Percentiles rank a stretch among this genome's conserved stretches.
phyloP scores from a whole-genome alignment of 2,329 filamentous ascomycete species.

The Venturia effusa region DNA sequence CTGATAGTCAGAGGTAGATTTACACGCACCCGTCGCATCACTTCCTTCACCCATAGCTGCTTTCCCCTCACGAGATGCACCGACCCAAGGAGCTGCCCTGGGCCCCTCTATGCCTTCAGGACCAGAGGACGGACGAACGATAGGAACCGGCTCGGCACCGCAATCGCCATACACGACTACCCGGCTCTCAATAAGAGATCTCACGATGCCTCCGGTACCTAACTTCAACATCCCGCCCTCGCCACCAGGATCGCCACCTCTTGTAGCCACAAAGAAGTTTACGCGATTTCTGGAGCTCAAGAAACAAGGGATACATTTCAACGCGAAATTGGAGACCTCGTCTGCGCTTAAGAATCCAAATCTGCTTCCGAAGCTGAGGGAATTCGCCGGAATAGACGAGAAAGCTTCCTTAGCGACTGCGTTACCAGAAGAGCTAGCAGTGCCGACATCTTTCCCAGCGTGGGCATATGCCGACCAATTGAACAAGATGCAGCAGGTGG shows the following conservation, averaged over 20 bases:
- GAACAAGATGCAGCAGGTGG: conserved; percentile 28
- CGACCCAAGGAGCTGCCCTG: conserved; percentile 11
- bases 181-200: conserved; percentile 54
- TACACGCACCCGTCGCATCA: background rate
- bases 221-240: conserved; percentile 67
- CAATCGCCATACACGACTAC: conserved; percentile 57
- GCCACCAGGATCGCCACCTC: conserved; percentile 46
- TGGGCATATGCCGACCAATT: conserved; percentile 34
- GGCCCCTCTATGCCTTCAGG: conserved; percentile 7
- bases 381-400: conserved; percentile 51
- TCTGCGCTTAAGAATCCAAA: conserved; percentile 60
- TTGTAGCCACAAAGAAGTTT: conserved; percentile 52
- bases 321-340: conserved; percentile 58
- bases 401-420: conserved; percentile 57
- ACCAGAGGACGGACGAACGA: background rate
- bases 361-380: conserved; percentile 60
- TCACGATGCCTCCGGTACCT: conserved; percentile 62
- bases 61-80: background rate
- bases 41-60: background rate
- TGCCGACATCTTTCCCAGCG: conserved; percentile 29
- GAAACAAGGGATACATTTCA: conserved; percentile 66
- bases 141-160: conserved; percentile 14
- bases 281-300: conserved; percentile 68
- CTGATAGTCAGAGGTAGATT: background rate
- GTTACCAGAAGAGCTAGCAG: conserved; percentile 26